phyloP scores from a whole-genome alignment of 1,284 basidiomycete species.

The Ceratobasidium sp. region DNA sequence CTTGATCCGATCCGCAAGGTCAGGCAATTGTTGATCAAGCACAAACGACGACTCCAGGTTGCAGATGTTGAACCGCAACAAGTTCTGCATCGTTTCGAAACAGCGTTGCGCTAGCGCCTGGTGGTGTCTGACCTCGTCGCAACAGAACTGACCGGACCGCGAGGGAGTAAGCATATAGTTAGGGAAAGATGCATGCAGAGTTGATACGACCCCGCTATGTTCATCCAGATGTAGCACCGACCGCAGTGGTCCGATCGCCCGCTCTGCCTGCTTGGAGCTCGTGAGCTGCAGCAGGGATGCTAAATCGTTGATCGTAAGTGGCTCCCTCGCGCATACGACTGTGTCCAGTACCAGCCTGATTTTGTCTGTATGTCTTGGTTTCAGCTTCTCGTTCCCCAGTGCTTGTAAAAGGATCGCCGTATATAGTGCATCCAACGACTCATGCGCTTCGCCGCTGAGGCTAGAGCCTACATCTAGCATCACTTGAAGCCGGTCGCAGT shows the following conservation, averaged over 20 bases:
- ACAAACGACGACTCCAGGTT: conserved; percentile 11
- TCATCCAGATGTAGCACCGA: not conserved
- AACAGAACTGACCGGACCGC: not conserved
- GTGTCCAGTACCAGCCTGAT: not conserved
- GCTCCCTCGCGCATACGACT: conserved; percentile 14
- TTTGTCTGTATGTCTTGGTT: not conserved
- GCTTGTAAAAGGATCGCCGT: not conserved
- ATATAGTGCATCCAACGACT: not conserved
- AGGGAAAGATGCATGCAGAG: conserved; percentile 6
- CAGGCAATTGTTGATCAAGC: not conserved
- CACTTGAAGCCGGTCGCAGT: not conserved
- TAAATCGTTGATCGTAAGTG: not conserved
- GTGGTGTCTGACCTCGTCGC: not conserved
- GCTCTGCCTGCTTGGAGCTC: not conserved
- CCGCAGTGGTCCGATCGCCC: not conserved
- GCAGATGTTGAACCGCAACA: conserved; percentile 17
- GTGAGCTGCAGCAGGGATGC: not conserved
- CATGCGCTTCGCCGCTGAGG: not conserved
- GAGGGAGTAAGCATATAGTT: conserved; percentile 3
- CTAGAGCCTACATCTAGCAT: not conserved
- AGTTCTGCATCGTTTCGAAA: not conserved
- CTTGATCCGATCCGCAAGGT: not conserved
- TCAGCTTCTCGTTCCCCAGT: not conserved
- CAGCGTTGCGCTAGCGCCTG: not conserved
- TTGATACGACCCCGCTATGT: not conserved